Percentiles rank a stretch among this genome's conserved stretches.
Conservation (phyloP, 352 stramenopile genomes). For the Pythium oligandrum region DNA sequence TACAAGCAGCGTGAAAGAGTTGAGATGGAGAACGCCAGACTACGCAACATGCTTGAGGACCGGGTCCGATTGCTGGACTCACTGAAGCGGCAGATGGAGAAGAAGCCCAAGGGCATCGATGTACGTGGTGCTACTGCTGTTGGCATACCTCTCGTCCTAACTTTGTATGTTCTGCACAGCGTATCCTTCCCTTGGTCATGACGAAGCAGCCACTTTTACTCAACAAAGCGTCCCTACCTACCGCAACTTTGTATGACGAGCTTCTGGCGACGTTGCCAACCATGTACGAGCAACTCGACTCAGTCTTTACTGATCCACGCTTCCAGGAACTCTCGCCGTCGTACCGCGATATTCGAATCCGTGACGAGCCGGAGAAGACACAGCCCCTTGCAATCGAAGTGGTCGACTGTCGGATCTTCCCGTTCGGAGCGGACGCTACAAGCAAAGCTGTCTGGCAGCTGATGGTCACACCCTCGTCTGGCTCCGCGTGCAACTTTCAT, state of each 20-base stretch:
- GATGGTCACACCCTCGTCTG: too few relatives aligned
- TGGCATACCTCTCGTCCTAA: neutral
- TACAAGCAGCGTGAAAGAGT: conserved; percentile 24
- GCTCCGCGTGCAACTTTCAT: too few relatives aligned
- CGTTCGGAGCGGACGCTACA: too few relatives aligned
- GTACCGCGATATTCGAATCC: conserved; percentile 16
- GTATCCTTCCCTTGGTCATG: neutral
- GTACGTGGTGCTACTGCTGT: neutral
- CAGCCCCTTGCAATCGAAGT: too few relatives aligned
- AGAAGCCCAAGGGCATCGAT: neutral
- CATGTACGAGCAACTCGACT: conserved; percentile 9
- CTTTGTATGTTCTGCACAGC: neutral
- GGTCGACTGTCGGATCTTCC: too few relatives aligned
- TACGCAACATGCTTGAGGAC: conserved; percentile 30
- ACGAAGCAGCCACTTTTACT: too few relatives aligned
- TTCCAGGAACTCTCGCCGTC: conserved; percentile 8
- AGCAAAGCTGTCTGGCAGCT: too few relatives aligned
- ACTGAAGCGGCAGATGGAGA: neutral
- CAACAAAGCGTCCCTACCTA: too few relatives aligned
- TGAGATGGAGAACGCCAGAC: conserved; percentile 36
- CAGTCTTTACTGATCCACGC: conserved; percentile 9
- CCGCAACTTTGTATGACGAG: neutral
- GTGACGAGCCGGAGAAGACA: neutral
- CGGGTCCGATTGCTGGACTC: conserved; percentile 11
- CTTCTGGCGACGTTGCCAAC: conserved; percentile 11